These are phyloP conservation scores for Colletotrichum sp. DNA, from an alignment of 2,329 filamentous ascomycete genomes.

Conservation along the genomic window DNA sequence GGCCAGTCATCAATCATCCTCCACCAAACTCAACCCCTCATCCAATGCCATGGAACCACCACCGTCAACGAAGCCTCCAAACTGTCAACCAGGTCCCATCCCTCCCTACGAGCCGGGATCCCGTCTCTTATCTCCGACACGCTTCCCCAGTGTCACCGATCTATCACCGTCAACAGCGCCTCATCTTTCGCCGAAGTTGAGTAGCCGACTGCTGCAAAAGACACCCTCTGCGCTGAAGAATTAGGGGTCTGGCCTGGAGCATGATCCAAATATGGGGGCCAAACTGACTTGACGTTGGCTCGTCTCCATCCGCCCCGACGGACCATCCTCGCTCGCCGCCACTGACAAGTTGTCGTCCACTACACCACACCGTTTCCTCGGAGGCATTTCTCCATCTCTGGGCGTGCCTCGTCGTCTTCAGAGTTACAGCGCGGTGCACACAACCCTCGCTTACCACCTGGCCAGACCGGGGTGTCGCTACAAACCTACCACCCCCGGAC, in stretches of 20 bases:
- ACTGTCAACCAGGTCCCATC: neutral
- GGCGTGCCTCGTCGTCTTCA: neutral
- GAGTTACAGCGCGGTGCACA: neutral
- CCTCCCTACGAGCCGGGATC: slow-evolving; percentile 1
- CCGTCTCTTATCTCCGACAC: neutral
- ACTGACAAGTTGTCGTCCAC: neutral
- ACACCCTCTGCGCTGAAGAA: neutral
- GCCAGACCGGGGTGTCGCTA: neutral
- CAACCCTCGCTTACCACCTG: neutral
- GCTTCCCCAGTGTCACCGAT: neutral
- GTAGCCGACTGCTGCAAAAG: neutral
- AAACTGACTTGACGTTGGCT: neutral
- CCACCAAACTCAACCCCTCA: neutral
- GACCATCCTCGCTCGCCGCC: neutral
- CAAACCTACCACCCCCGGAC: neutral
- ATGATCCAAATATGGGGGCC: neutral
- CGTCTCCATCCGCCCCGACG: neutral
- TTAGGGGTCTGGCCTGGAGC: neutral
- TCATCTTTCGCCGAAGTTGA: neutral
- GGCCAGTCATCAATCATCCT: neutral
- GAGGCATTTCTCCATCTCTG: neutral
- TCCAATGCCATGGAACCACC: neutral
- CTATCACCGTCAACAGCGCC: neutral
- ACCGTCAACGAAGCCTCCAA: neutral
- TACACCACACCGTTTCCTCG: neutral